These are phyloP conservation scores for Trichoderma sp. DNA, from an alignment of 2,329 filamentous ascomycete species.

Conservation along the genomic window DNA sequence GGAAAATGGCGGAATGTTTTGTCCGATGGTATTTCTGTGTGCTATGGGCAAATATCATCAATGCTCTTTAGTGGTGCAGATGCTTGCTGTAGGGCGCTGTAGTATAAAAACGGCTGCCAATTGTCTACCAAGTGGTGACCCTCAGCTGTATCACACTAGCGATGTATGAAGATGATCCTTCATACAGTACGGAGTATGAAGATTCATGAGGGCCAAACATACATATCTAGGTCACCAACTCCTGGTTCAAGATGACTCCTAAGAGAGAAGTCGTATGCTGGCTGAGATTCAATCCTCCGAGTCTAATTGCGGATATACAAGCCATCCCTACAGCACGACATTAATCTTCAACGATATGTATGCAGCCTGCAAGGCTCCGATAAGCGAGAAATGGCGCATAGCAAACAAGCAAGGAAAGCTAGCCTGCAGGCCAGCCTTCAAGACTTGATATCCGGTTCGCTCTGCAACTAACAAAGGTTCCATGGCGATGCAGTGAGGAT, in stretches of 20 bases:
- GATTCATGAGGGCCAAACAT: background rate
- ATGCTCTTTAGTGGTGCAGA: background rate
- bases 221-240: background rate
- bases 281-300: background rate
- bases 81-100: background rate
- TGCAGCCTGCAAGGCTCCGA: background rate
- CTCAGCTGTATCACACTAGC: background rate
- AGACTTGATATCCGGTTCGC: background rate
- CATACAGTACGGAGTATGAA: background rate
- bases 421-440: background rate
- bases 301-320: background rate
- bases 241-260: background rate
- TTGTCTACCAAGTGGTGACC: background rate
- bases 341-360: background rate
- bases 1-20: background rate
- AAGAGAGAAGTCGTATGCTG: background rate
- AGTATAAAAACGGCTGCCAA: background rate
- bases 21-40: background rate
- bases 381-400: background rate
- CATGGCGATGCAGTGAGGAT: background rate
- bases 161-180: background rate
- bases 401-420: background rate
- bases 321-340: background rate
- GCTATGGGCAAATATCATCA: background rate
- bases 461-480: background rate